A percentile compares a stretch with the other conserved stretches of the same genome.
Conservation (phyloP, 139 green algal genomes). For the Coelastrella sp. region DNA sequence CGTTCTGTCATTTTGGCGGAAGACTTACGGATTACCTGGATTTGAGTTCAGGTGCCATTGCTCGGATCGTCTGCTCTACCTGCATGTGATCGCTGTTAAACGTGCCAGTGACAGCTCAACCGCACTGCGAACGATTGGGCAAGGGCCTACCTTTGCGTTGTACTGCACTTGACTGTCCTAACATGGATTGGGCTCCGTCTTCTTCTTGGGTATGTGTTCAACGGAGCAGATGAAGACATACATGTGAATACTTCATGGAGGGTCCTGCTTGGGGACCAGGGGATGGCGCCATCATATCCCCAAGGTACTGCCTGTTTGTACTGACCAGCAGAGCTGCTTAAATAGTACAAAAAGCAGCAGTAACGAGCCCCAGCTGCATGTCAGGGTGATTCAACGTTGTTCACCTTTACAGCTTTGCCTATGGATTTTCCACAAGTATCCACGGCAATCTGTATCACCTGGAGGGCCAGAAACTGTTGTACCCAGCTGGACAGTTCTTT, state of each 20-base stretch:
- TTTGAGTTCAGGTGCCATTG: no score
- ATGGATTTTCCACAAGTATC: conserved; percentile 17
- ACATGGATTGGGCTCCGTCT: background rate
- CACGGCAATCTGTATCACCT: conserved; percentile 27
- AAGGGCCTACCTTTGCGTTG: background rate
- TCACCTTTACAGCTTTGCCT: conserved; percentile 33
- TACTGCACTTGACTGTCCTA: background rate
- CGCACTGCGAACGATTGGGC: background rate
- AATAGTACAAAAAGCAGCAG: background rate
- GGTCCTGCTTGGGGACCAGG: background rate
- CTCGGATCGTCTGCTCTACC: no score
- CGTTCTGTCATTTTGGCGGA: no score
- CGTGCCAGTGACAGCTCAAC: no score
- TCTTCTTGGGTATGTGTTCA: background rate
- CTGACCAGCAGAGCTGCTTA: no score
- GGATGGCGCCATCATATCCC: conserved; percentile 47
- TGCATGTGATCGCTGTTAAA: no score
- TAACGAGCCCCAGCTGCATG: background rate
- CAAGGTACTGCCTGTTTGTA: conserved; percentile 26
- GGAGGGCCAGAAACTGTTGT: conserved; percentile 34
- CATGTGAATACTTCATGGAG: background rate
- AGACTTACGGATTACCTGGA: no score
- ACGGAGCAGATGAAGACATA: background rate
- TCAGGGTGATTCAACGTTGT: background rate
- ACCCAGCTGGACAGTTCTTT: conserved; percentile 32